Evolutionary conservation across 148 eudicot genomes (phyloP).

Genomic region (Diospyros lotus): DNA sequence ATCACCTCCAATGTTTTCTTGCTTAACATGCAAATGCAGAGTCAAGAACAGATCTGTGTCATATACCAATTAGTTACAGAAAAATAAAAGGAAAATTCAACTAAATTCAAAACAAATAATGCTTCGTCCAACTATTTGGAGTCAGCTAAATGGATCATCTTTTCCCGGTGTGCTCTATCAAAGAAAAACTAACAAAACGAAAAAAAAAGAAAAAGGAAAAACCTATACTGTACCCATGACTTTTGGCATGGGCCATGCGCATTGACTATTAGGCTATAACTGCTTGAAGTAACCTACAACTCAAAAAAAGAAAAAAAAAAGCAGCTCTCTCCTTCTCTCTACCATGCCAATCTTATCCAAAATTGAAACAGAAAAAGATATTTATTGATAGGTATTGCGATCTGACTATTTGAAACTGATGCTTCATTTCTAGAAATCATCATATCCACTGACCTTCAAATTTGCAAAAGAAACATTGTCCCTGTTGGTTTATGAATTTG

Average conservation of each 20-base stretch:
- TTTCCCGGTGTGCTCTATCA: too few relatives aligned
- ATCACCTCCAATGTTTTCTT: not conserved
- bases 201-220: not conserved
- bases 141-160: too few relatives aligned
- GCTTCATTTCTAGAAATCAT: not conserved
- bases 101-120: too few relatives aligned
- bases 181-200: not conserved
- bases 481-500: slow-evolving; percentile 22
- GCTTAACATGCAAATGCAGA: not conserved
- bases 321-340: not conserved
- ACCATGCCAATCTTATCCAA: not conserved
- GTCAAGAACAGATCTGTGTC: not conserved
- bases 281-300: not conserved
- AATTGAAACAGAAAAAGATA: not conserved
- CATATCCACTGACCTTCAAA: slow-evolving; percentile 33
- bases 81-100: too few relatives aligned
- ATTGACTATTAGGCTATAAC: too few relatives aligned
- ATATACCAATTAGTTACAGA: too few relatives aligned
- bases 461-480: slow-evolving; percentile 25
- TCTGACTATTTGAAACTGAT: not conserved
- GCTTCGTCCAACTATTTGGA: too few relatives aligned
- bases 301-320: not conserved
- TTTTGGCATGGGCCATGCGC: not conserved
- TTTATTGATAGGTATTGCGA: not conserved
- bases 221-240: too few relatives aligned